Percentiles rank a stretch among this genome's conserved stretches.
These are phyloP conservation scores for Ophiostoma quercus DNA, from an alignment of 2,329 filamentous ascomycete species.

Conservation along the genomic window DNA sequence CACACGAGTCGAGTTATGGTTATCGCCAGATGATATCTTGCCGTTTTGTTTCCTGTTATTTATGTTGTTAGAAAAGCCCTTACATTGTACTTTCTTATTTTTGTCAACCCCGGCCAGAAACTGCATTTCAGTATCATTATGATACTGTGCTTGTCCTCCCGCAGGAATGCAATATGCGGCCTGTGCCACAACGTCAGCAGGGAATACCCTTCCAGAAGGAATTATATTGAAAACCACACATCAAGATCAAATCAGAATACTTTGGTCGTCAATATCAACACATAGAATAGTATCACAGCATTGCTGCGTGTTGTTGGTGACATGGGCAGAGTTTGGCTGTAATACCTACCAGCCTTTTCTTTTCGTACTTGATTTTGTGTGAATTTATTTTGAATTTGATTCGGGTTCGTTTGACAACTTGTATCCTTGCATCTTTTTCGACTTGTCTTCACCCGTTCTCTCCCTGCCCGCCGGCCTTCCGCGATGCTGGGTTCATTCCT, in stretches of 20 bases:
- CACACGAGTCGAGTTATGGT: background rate
- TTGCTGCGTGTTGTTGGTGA: background rate
- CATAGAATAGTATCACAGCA: background rate
- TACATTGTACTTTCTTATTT: no score
- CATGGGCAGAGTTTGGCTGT: background rate
- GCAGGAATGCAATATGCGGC: constrained; percentile 3
- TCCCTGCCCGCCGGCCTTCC: background rate
- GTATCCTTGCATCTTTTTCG: background rate
- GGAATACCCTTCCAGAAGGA: constrained; percentile 21
- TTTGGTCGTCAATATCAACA: background rate
- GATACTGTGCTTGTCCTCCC: background rate
- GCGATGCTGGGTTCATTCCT: background rate
- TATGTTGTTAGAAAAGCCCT: no score
- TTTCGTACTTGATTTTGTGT: background rate
- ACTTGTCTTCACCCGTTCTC: background rate
- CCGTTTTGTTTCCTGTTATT: background rate
- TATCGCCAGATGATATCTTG: background rate
- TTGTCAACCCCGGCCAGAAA: background rate
- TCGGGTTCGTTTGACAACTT: no score
- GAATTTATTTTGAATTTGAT: background rate
- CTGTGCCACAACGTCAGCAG: constrained; percentile 18
- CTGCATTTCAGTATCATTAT: background rate
- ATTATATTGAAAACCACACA: background rate
- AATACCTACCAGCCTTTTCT: background rate
- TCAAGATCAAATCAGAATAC: background rate